These are phyloP conservation scores for Coleophoma cylindrospora DNA, from an alignment of 2,329 filamentous ascomycete genomes.

Conservation along the genomic window DNA sequence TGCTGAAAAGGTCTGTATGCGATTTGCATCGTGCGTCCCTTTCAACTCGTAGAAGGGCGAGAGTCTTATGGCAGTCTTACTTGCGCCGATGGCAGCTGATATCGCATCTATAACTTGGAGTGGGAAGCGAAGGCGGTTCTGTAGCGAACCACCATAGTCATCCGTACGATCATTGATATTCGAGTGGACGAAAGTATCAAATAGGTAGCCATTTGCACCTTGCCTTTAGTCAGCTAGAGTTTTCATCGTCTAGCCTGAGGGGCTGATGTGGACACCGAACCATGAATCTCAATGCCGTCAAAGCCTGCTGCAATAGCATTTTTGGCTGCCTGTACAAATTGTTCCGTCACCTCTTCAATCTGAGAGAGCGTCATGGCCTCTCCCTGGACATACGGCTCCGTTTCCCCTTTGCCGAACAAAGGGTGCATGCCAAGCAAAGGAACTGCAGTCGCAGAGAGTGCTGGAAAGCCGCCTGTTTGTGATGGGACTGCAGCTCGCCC, in stretches of 20 bases:
- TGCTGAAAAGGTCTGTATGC: neutral
- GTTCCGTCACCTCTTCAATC: slow-evolving; percentile 23
- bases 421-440: slow-evolving; percentile 26
- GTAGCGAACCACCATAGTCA: slow-evolving; percentile 39
- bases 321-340: slow-evolving; percentile 16
- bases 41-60: neutral
- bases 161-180: slow-evolving; percentile 46
- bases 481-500: slow-evolving; percentile 37
- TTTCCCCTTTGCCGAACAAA: neutral
- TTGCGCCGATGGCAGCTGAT: slow-evolving; percentile 38
- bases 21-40: neutral
- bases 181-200: slow-evolving; percentile 50
- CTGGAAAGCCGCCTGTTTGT: slow-evolving; percentile 10
- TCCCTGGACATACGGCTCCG: neutral
- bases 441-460: slow-evolving; percentile 9
- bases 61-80: slow-evolving; percentile 39
- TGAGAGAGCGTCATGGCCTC: slow-evolving; percentile 25
- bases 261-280: neutral
- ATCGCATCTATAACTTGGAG: slow-evolving; percentile 38
- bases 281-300: slow-evolving; percentile 38
- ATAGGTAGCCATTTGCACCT: slow-evolving; percentile 40
- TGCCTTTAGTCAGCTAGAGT: slow-evolving; percentile 1
- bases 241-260: neutral
- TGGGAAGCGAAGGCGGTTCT: slow-evolving; percentile 41
- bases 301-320: slow-evolving; percentile 34